Base-by-base conservation (phyloP, 2,329 filamentous ascomycete genomes). In the Alternaria solani region DNA sequence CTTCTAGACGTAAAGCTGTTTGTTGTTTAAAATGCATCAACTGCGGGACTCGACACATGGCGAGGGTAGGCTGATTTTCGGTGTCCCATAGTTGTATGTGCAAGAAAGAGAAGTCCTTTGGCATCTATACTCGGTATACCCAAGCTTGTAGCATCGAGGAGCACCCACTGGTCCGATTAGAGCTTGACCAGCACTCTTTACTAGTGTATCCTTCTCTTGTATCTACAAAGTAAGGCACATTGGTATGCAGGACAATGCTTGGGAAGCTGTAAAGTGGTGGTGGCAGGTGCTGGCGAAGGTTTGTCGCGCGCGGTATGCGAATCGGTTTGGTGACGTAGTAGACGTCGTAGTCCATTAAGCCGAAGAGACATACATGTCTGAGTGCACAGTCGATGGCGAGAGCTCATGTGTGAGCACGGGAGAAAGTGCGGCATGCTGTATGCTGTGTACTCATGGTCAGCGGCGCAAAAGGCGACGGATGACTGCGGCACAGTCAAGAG, bases 121-220 rank as follows among this genome's bases (percentile, higher is more conserved):
- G 0, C 0, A 14, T 36, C 0, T 36, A 36, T 16, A 36, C 0
- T 7, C 14, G 2, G 32, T 16, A 16, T 36, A 14, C 0, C 2
- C 32, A 36, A 36, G 32, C 5, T n/a, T 30, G 11, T 36, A 6
- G 32, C 14, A 36, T 4, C 14, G 32, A 36, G 32, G 12, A 34
- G 32, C 32, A 14, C 11, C 1, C 4, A 23, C 16, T 34, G 32
- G 32, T 14, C 12, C 6, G 12, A 6, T 7, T 3, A 4, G 12
- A 16, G 32, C 12, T 16, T 36, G 12, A 8, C 14, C 14, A 16
- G 6, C 14, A 36, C 32, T 36, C 6, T 14, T 2, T 6, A 36
- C 5, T 36, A 14, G 3, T 16, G 6, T 36, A 0, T 6, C 32
- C 32, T 36, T 36, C 32, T n/a, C 32, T 36, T 36, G 12, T 36